A percentile compares a stretch with the other conserved stretches of the same genome.
Evolutionary conservation across 163 green algal genomes (phyloP).

Genomic region (Scenedesmus sp.): DNA sequence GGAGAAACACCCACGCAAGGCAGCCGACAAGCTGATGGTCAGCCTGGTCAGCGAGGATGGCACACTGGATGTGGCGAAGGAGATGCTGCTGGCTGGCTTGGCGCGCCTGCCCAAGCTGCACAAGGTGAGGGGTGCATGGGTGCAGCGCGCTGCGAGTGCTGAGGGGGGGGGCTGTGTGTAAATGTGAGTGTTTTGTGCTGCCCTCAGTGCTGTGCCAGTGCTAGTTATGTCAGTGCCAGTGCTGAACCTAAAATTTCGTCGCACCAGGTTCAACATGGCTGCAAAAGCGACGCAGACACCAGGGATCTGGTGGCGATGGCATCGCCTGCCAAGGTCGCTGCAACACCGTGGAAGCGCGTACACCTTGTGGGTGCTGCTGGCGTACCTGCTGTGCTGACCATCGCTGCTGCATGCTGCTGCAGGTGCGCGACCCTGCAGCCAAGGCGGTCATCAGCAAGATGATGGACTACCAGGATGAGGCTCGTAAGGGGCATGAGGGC

Average conservation of each 20-base stretch:
- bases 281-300: too few species aligned
- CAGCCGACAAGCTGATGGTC: constrained; percentile 60
- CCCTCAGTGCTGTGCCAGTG: too few species aligned
- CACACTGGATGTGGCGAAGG: constrained; percentile 60
- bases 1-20: constrained; percentile 63
- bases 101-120: constrained; percentile 73
- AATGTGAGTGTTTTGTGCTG: background rate
- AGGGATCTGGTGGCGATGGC: background rate
- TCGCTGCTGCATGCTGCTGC: background rate
- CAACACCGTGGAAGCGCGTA: too few species aligned
- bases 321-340: background rate
- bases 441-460: constrained; percentile 65
- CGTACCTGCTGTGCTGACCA: background rate
- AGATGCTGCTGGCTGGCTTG: constrained; percentile 75
- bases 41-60: constrained; percentile 49
- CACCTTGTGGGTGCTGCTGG: too few species aligned
- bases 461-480: constrained; percentile 80
- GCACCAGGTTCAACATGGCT: too few species aligned
- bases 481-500: constrained; percentile 74
- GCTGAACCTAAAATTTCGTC: too few species aligned
- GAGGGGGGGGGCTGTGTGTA: background rate
- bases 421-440: constrained; percentile 53
- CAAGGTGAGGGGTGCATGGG: constrained; percentile 54
- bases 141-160: background rate
- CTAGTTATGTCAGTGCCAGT: too few species aligned